Evolutionary conservation across 2,329 filamentous ascomycete genomes (phyloP).

Genomic region (Colletotrichum tropicale): DNA sequence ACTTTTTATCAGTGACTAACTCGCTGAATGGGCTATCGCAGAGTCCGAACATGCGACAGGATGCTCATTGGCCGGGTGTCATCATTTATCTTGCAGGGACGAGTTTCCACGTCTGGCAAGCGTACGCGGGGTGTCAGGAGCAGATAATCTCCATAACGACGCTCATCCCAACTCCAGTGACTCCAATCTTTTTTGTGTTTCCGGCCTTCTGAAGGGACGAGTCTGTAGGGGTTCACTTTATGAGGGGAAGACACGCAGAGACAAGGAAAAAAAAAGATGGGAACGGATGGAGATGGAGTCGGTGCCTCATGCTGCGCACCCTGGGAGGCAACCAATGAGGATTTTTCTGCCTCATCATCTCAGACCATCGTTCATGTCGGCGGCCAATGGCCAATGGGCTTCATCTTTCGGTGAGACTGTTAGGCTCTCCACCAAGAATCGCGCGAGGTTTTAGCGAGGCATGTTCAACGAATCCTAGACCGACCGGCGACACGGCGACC

Average conservation of each 20-base stretch:
- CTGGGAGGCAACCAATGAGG: background rate
- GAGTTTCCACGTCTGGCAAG: background rate
- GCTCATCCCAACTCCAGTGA: background rate
- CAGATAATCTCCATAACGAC: background rate
- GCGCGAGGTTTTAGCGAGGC: background rate
- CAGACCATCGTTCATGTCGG: background rate
- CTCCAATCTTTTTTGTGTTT: background rate
- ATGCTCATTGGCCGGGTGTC: background rate
- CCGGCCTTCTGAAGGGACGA: background rate
- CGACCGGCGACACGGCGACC: background rate
- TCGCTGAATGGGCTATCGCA: background rate
- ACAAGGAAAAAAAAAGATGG: background rate
- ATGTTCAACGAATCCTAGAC: background rate
- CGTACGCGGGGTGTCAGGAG: background rate
- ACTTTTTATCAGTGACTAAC: background rate
- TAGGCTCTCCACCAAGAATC: background rate
- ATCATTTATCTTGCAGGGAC: background rate
- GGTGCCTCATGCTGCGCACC: background rate
- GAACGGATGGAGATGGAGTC: background rate
- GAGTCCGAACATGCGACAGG: background rate
- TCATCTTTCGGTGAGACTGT: background rate
- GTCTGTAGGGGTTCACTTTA: background rate
- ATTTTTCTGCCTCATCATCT: background rate
- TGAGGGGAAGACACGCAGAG: background rate
- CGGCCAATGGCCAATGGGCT: background rate